phyloP scores from a whole-genome alignment of 1,284 basidiomycete species.

The Tilletia caries region DNA sequence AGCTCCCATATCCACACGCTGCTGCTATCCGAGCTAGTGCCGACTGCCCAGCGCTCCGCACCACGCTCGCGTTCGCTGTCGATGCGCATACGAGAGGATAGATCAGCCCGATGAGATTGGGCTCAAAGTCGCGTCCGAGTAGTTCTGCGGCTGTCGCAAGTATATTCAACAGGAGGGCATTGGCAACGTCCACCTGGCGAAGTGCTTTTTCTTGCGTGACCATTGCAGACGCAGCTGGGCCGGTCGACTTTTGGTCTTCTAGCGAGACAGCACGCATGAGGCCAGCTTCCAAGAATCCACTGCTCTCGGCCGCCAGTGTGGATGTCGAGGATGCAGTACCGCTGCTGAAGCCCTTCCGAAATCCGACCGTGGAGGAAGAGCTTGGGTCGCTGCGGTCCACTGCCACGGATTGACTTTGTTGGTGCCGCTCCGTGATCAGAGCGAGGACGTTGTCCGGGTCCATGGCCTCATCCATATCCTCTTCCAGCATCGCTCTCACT shows the following conservation, averaged over 20 bases:
- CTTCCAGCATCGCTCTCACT: conserved; percentile 8
- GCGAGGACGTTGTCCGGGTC: conserved; percentile 1
- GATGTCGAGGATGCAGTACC: neutral
- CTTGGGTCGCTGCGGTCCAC: neutral
- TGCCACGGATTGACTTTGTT: neutral
- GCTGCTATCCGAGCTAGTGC: conserved; percentile 32
- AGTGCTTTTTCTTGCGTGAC: neutral
- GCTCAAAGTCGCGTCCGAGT: conserved; percentile 39
- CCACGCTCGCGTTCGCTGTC: conserved; percentile 20
- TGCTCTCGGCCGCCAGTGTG: neutral
- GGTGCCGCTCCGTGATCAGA: neutral
- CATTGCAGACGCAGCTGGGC: neutral
- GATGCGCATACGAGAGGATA: conserved; percentile 44
- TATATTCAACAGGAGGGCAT: conserved; percentile 30
- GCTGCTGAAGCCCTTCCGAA: neutral
- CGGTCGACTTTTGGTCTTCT: neutral
- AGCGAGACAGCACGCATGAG: conserved; percentile 4
- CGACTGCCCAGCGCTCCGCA: conserved; percentile 20
- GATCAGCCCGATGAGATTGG: conserved; percentile 30
- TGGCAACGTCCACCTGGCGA: conserved; percentile 19
- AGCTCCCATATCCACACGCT: conserved; percentile 38
- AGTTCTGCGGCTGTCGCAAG: conserved; percentile 30
- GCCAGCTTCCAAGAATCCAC: neutral
- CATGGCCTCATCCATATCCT: conserved; percentile 15
- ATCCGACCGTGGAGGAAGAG: neutral